Evolutionary conservation across 164 flowering plant genomes (phyloP).

Genomic region (Chimonanthus salicifolius): DNA sequence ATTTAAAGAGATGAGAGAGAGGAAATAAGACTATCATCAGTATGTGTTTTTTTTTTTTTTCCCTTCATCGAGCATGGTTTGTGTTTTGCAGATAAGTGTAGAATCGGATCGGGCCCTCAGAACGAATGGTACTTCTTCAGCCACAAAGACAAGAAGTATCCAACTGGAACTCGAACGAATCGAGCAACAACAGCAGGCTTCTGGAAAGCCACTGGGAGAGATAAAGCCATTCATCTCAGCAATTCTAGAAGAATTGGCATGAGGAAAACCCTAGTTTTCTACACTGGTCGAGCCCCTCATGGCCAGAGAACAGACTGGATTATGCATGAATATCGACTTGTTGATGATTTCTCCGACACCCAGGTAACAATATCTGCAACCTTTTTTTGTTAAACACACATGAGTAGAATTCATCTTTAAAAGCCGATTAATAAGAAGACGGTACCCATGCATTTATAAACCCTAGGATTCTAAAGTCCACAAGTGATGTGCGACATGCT

Average conservation of each 20-base stretch:
- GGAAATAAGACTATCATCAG: too few species aligned
- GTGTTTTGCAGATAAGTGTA: conserved; percentile 39
- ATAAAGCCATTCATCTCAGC: conserved; percentile 63
- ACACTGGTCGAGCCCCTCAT: conserved; percentile 59
- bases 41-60: too few species aligned
- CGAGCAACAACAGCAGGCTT: conserved; percentile 77
- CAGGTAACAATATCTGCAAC: conserved; percentile 28
- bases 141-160: conserved; percentile 83
- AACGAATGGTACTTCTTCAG: conserved; percentile 90
- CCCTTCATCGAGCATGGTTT: background rate
- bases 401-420: too few species aligned
- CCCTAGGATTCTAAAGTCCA: too few species aligned
- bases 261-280: conserved; percentile 62
- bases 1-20: too few species aligned
- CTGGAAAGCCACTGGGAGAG: conserved; percentile 93
- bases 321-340: conserved; percentile 67
- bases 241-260: conserved; percentile 45
- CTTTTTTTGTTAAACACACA: too few species aligned
- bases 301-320: conserved; percentile 63
- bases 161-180: conserved; percentile 75
- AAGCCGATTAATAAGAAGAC: too few species aligned
- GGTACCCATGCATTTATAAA: too few species aligned
- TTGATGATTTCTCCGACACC: conserved; percentile 36
- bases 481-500: too few species aligned
- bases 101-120: conserved; percentile 56